Evolutionary conservation across 805 yeast species (phyloP).

Genomic region (Kuraishia molischiana): DNA sequence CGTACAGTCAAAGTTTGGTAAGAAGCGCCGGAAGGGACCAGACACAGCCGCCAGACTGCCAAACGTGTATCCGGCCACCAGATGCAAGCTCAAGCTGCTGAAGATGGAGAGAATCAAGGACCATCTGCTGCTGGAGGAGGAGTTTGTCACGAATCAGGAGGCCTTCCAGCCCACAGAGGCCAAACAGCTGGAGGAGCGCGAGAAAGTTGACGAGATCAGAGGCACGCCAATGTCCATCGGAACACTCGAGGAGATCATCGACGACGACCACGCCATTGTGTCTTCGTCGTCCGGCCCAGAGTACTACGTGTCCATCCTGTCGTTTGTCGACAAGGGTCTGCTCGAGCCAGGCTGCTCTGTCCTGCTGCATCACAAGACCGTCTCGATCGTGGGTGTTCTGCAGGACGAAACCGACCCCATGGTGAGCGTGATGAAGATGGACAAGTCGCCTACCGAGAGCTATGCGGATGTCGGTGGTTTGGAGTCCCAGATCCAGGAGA

Average conservation of each 20-base stretch:
- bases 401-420: constrained; percentile 98
- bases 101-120: constrained; percentile 96
- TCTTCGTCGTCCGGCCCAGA: constrained; percentile 95
- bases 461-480: constrained; percentile 97
- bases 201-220: constrained; percentile 89
- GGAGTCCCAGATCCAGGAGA: constrained; percentile 93
- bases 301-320: constrained; percentile 89
- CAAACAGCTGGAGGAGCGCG: constrained; percentile 92
- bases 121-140: constrained; percentile 89
- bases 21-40: constrained; percentile 89
- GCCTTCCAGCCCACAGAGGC: constrained; percentile 93
- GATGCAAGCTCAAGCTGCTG: constrained; percentile 84
- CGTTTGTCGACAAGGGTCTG: constrained; percentile 93
- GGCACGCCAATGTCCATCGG: constrained; percentile 97
- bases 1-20: constrained; percentile 87
- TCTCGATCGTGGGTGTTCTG: constrained; percentile 93
- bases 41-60: constrained; percentile 82
- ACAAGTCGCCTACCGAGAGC: constrained; percentile 93
- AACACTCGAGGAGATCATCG: constrained; percentile 92
- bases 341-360: constrained; percentile 97
- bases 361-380: constrained; percentile 88
- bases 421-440: constrained; percentile 96
- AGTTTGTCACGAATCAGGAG: constrained; percentile 91
- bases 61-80: constrained; percentile 79
- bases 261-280: constrained; percentile 98